phyloP scores from a whole-genome alignment of 2,329 filamentous ascomycete genomes.

The Tolypocladium album region DNA sequence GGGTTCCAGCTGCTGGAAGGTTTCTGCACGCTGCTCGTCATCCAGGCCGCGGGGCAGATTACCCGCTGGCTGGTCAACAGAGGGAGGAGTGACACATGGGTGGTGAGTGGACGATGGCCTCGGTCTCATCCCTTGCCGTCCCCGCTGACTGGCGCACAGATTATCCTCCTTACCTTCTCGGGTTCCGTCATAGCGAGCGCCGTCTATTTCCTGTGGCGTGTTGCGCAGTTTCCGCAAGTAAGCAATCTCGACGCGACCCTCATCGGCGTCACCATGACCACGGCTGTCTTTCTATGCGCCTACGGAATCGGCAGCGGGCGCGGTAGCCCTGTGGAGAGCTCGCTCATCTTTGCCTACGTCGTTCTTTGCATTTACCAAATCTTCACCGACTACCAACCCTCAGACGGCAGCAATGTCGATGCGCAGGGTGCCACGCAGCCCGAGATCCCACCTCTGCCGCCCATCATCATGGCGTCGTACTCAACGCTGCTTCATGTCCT shows the following conservation, averaged over 20 bases:
- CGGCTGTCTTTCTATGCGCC: slow-evolving; percentile 81
- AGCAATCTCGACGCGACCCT: slow-evolving; percentile 85
- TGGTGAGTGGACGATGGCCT: slow-evolving; percentile 47
- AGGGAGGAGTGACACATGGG: slow-evolving; percentile 90
- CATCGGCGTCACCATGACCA: slow-evolving; percentile 87
- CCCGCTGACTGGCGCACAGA: slow-evolving; percentile 46
- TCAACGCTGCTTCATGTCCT: slow-evolving; percentile 80
- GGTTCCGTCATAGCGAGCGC: slow-evolving; percentile 88
- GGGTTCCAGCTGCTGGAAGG: slow-evolving; percentile 92
- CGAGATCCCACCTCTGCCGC: slow-evolving; percentile 93
- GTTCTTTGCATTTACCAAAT: slow-evolving; percentile 99
- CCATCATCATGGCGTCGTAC: slow-evolving; percentile 97
- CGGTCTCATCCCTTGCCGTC: background rate
- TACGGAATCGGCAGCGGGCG: slow-evolving; percentile 91
- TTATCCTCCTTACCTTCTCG: slow-evolving; percentile 76
- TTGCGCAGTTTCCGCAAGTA: slow-evolving; percentile 87
- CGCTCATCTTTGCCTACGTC: slow-evolving; percentile 89
- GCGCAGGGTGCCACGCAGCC: slow-evolving; percentile 47
- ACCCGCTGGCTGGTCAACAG: slow-evolving; percentile 91
- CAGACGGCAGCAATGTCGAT: slow-evolving; percentile 45
- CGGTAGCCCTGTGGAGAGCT: slow-evolving; percentile 91
- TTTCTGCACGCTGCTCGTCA: slow-evolving; percentile 92
- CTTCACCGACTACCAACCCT: slow-evolving; percentile 94
- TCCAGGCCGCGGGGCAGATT: slow-evolving; percentile 89
- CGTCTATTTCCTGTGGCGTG: slow-evolving; percentile 92